Conservation (phyloP, 2,329 filamentous ascomycete species). For the Claviceps sp. region DNA sequence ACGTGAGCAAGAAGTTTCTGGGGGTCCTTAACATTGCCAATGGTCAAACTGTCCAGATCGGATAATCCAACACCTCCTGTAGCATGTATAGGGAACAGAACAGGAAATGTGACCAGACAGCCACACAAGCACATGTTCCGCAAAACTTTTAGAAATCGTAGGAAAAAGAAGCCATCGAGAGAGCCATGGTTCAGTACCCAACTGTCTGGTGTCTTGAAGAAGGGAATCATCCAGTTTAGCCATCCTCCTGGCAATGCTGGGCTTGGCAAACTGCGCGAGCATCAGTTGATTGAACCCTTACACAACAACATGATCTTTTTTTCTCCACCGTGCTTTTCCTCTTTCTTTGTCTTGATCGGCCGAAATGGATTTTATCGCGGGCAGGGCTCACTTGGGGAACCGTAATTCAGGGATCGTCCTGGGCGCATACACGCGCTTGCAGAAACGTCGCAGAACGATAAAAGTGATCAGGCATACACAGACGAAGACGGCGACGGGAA, state of each 20-base stretch:
- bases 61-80: slow-evolving; percentile 55
- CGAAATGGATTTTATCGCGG: not conserved
- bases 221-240: slow-evolving; percentile 54
- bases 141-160: slow-evolving; percentile 57
- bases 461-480: slow-evolving; percentile 38
- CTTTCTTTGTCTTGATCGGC: not conserved
- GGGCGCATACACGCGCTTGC: slow-evolving; percentile 41
- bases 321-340: not conserved
- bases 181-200: slow-evolving; percentile 83
- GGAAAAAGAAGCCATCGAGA: slow-evolving; percentile 80
- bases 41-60: slow-evolving; percentile 67
- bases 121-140: slow-evolving; percentile 78
- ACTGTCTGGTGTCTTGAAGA: slow-evolving; percentile 58
- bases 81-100: slow-evolving; percentile 74
- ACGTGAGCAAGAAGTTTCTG: slow-evolving; percentile 67
- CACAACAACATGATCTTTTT: not conserved
- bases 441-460: slow-evolving; percentile 31
- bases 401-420: slow-evolving; percentile 36
- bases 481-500: slow-evolving; percentile 39
- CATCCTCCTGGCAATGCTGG: slow-evolving; percentile 46
- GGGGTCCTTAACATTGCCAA: slow-evolving; percentile 55
- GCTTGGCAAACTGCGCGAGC: slow-evolving; percentile 37
- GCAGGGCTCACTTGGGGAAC: slow-evolving; percentile 20
- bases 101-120: slow-evolving; percentile 71
- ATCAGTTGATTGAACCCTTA: not conserved